phyloP scores from a whole-genome alignment of 345 rosid genomes.

The Erysimum cheiranthoides region DNA sequence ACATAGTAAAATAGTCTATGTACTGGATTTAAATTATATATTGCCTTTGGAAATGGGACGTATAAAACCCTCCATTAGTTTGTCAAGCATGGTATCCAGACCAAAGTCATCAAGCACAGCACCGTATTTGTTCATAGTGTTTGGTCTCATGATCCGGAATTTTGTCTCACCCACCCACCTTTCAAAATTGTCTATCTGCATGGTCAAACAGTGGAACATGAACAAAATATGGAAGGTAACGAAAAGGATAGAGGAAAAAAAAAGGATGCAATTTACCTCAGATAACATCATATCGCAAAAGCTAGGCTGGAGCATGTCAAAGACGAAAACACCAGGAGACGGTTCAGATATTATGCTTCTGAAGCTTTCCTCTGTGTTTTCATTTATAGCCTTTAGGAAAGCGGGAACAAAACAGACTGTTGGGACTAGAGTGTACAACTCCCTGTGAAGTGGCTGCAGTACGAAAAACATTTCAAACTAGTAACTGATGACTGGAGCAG shows the following conservation, averaged over 20 bases:
- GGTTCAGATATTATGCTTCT: slow-evolving; percentile 78
- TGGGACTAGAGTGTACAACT: slow-evolving; percentile 63
- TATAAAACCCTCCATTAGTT: slow-evolving; percentile 75
- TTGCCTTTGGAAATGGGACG: slow-evolving; percentile 83
- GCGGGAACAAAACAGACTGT: slow-evolving; percentile 66
- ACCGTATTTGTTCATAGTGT: slow-evolving; percentile 95
- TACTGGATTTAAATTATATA: slow-evolving; percentile 17
- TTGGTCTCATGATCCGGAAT: slow-evolving; percentile 91
- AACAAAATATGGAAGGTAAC: slow-evolving; percentile 43
- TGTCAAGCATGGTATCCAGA: slow-evolving; percentile 82
- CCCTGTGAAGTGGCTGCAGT: slow-evolving; percentile 78
- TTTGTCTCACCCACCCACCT: slow-evolving; percentile 81
- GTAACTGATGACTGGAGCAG: slow-evolving; percentile 7
- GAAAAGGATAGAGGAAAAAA: slow-evolving; percentile 6
- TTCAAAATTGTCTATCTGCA: slow-evolving; percentile 84
- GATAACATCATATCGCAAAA: slow-evolving; percentile 74
- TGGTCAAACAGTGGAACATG: slow-evolving; percentile 53
- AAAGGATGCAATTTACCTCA: slow-evolving; percentile 58
- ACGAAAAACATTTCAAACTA: slow-evolving; percentile 30
- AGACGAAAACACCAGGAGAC: slow-evolving; percentile 72
- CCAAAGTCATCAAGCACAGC: slow-evolving; percentile 99
- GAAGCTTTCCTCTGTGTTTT: slow-evolving; percentile 72
- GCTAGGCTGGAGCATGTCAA: slow-evolving; percentile 80
- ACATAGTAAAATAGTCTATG: slow-evolving; percentile 16
- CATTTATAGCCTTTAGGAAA: slow-evolving; percentile 68